Evolutionary conservation across 129 eudicot genomes (phyloP).

Genomic region (Dittrichia graveolens): DNA sequence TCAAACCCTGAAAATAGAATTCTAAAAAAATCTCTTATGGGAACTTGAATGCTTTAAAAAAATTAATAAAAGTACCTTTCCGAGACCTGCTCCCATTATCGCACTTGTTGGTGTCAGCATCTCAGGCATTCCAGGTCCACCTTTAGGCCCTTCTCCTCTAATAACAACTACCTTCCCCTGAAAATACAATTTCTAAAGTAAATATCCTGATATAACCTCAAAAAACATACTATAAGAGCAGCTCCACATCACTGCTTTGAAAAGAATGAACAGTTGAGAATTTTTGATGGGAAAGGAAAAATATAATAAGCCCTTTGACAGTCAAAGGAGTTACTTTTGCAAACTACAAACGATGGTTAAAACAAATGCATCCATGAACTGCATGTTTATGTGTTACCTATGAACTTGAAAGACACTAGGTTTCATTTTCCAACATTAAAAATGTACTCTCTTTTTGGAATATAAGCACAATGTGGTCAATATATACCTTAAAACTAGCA

Average conservation of each 20-base stretch:
- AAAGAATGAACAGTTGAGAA: not conserved
- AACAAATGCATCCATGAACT: too few relatives aligned
- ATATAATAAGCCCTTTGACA: too few relatives aligned
- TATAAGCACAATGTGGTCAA: not conserved
- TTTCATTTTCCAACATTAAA: too few relatives aligned
- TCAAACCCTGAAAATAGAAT: not conserved
- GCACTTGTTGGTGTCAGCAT: conserved; percentile 99
- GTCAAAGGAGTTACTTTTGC: too few relatives aligned
- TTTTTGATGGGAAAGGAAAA: too few relatives aligned
- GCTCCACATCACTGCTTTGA: too few relatives aligned
- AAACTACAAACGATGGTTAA: too few relatives aligned
- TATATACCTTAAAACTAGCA: conserved; percentile 68
- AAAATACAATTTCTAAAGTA: not conserved
- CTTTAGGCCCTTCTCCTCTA: conserved; percentile 99
- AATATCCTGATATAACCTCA: not conserved
- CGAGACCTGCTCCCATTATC: conserved; percentile 97
- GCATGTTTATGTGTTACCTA: too few relatives aligned
- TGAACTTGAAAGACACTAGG: too few relatives aligned
- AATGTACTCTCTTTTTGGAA: too few relatives aligned
- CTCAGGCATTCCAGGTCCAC: conserved; percentile 99
- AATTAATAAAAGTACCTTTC: conserved; percentile 55
- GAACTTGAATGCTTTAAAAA: too few relatives aligned
- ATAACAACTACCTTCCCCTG: conserved; percentile 98
- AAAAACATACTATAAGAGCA: not conserved
- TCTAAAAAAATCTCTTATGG: not conserved